Evolutionary conservation across 2,329 filamentous ascomycete species (phyloP).

Genomic region (Ascochyta viciae-villosae): DNA sequence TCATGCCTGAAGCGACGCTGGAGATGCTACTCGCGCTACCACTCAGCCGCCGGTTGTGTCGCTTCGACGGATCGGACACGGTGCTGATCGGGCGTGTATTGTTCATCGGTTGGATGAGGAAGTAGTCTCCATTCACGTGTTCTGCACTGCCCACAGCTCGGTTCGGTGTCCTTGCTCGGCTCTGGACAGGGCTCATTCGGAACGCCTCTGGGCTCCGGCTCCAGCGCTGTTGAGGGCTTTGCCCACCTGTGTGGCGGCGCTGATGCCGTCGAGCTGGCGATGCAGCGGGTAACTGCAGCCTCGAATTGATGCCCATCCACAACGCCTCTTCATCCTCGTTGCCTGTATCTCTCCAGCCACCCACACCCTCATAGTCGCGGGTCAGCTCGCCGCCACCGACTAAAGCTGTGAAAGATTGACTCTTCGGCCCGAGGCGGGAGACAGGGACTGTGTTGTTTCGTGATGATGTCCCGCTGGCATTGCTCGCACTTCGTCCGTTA

Average conservation of each 20-base stretch:
- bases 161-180: constrained; percentile 44
- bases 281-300: constrained; percentile 48
- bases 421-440: constrained; percentile 37
- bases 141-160: constrained; percentile 23
- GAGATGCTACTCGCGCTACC: constrained; percentile 33
- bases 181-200: constrained; percentile 50
- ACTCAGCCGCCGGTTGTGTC: constrained; percentile 38
- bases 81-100: constrained; percentile 26
- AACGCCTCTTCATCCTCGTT: constrained; percentile 53
- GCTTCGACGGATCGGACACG: constrained; percentile 29
- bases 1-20: constrained; percentile 21
- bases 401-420: constrained; percentile 44
- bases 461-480: constrained; percentile 29
- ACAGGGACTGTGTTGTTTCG: constrained; percentile 27
- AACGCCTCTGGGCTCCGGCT: constrained; percentile 44
- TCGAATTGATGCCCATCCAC: constrained; percentile 54
- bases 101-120: constrained; percentile 29
- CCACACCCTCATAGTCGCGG: constrained; percentile 54
- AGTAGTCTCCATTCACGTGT: constrained; percentile 32
- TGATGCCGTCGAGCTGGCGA: constrained; percentile 39
- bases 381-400: constrained; percentile 41
- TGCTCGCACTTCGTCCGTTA: constrained; percentile 32
- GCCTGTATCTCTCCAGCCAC: constrained; percentile 49
- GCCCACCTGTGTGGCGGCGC: constrained; percentile 42
- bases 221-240: constrained; percentile 35